These are phyloP conservation scores for Usnea hakonensis DNA, from an alignment of 495 filamentous ascomycete genomes.

Conservation along the genomic window DNA sequence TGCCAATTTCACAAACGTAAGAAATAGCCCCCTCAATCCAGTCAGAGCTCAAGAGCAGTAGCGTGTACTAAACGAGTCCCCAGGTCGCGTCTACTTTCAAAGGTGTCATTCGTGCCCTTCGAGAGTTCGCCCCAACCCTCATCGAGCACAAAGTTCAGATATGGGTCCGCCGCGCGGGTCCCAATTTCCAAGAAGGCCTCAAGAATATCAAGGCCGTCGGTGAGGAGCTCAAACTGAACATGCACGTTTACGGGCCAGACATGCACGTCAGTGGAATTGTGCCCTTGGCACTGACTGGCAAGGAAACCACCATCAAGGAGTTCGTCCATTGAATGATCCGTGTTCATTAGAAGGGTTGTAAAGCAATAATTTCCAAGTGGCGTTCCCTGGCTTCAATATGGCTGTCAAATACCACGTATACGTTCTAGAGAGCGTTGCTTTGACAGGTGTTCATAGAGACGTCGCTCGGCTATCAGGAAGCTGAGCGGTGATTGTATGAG, in stretches of 20 bases:
- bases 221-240: conserved; percentile 82
- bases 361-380: neutral
- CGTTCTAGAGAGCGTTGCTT: neutral
- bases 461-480: neutral
- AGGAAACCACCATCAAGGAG: conserved; percentile 43
- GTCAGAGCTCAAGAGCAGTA: neutral
- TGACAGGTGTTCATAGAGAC: neutral
- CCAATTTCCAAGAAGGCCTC: conserved; percentile 99
- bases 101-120: conserved; percentile 94
- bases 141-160: conserved; percentile 97
- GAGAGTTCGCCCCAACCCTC: conserved; percentile 77
- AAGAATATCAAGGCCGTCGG: conserved; percentile 99
- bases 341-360: conserved; percentile 3
- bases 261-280: conserved; percentile 77
- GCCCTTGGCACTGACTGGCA: conserved; percentile 55
- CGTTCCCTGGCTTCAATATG: neutral
- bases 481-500: neutral
- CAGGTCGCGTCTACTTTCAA: conserved; percentile 97
- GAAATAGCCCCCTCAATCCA: conserved; percentile 7
- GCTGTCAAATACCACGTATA: neutral
- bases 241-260: conserved; percentile 96
- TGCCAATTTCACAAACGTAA: conserved; percentile 94
- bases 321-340: conserved; percentile 25
- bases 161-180: conserved; percentile 97
- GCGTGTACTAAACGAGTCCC: conserved; percentile 16